Percentiles rank a stretch among this genome's conserved stretches.
Evolutionary conservation across 805 yeast genomes (phyloP).

Genomic region (Nakazawaea ambrosiae): DNA sequence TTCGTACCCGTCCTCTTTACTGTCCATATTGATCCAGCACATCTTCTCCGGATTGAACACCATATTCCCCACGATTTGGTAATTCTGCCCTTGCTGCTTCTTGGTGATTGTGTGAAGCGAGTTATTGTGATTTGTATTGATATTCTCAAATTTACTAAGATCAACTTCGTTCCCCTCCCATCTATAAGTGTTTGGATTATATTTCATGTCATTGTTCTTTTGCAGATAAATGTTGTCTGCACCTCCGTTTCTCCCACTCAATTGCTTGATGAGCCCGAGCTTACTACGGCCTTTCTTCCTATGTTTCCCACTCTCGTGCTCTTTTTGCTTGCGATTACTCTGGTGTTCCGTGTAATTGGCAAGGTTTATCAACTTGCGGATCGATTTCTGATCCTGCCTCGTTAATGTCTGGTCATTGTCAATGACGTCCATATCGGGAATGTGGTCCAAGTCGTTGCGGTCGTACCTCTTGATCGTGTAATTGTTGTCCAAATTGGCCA

Average conservation of each 20-base stretch:
- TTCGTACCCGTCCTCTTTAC: conserved; percentile 29
- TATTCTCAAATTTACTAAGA: conserved; percentile 39
- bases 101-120: conserved; percentile 8
- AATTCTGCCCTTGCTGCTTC: conserved; percentile 13
- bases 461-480: conserved; percentile 8
- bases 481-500: background rate
- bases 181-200: conserved; percentile 39
- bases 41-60: conserved; percentile 49
- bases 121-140: conserved; percentile 32
- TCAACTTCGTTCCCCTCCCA: conserved; percentile 70
- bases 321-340: conserved; percentile 1
- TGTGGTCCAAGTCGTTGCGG: conserved; percentile 20
- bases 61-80: conserved; percentile 49
- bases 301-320: conserved; percentile 1
- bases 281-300: conserved; percentile 4
- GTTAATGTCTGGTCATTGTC: conserved; percentile 11
- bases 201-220: conserved; percentile 38
- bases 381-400: conserved; percentile 11
- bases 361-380: conserved; percentile 11
- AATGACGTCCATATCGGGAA: conserved; percentile 18
- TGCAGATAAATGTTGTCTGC: conserved; percentile 4
- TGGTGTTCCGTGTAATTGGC: conserved; percentile 13
- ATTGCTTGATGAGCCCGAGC: conserved; percentile 10
- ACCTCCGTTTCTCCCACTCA: no score
- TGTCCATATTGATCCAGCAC: conserved; percentile 47